A percentile compares a stretch with the other conserved stretches of the same genome.
These are phyloP conservation scores for Lichtheimia ramosa DNA, from an alignment of 371 early-diverging fungal species.

Conservation along the genomic window DNA sequence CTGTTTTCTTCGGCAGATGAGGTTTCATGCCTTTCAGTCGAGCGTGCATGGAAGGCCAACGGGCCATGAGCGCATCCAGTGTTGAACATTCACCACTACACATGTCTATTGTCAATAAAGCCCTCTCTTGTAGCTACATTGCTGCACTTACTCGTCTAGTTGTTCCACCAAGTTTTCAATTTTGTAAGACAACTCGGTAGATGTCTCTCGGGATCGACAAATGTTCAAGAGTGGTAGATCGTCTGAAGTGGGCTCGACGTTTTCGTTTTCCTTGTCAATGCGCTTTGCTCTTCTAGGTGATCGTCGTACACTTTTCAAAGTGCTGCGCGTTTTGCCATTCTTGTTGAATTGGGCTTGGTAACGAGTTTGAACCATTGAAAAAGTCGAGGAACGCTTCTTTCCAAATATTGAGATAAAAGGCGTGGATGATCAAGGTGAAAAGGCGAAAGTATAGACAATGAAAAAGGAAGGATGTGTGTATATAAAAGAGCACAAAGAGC, in stretches of 20 bases:
- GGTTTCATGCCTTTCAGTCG: slow-evolving; percentile 44
- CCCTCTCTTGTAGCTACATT: too few relatives aligned
- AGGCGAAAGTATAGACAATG: too few relatives aligned
- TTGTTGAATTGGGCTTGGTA: slow-evolving; percentile 26
- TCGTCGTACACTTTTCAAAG: slow-evolving; percentile 4
- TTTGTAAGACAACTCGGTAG: slow-evolving; percentile 20
- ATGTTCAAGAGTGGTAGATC: slow-evolving; percentile 35
- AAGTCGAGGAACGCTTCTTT: too few relatives aligned
- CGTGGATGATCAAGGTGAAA: too few relatives aligned
- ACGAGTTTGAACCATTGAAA: slow-evolving; percentile 34
- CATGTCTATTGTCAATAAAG: neutral
- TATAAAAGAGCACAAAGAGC: too few relatives aligned
- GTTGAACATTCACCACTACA: slow-evolving; percentile 43
- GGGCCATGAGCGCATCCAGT: slow-evolving; percentile 40
- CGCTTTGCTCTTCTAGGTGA: slow-evolving; percentile 1
- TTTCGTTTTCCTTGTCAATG: slow-evolving; percentile 17
- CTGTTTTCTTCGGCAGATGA: slow-evolving; percentile 44
- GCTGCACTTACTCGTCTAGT: slow-evolving; percentile 37
- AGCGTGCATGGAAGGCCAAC: slow-evolving; percentile 48
- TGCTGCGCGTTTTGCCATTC: slow-evolving; percentile 10
- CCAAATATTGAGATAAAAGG: too few relatives aligned
- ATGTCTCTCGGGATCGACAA: slow-evolving; percentile 27
- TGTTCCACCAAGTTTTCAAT: slow-evolving; percentile 41
- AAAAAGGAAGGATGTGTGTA: too few relatives aligned
- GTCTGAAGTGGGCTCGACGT: slow-evolving; percentile 9